Evolutionary conservation across 169 alveolate species (phyloP), one percentile per base, ranked within the genome.

Genomic region (Plasmodium reichenowi): DNA sequence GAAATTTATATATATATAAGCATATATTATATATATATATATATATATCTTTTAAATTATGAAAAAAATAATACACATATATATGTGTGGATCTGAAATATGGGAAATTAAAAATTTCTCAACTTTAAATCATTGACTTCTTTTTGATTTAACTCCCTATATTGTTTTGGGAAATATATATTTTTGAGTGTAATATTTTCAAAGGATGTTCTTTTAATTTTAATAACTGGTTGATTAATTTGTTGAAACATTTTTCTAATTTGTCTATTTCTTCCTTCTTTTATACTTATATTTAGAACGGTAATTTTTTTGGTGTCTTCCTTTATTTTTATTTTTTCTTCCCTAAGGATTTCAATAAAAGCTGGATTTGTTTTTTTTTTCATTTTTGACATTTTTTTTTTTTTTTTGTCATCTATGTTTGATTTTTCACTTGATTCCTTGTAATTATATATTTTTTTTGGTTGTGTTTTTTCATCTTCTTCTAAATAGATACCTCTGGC

Each of bases 231-330:
- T 52, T 85, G 91, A 72, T 85, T 68, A 58, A 85, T 85, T 66
- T 85, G 91, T 20, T 85, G 75, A 85, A 85, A 85, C 91, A 85
- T 85, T 85, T 59, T 85, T 85, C 86, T 68, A 7, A 85, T 45
- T 85, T 85, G 91, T 43, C 91, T 68, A 29, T 85, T 85, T 45
- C 91, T 60, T 85, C 91, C 91, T 64, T 85, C 91, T n/a, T 66
- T 72, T 70, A 85, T 62, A 62, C 87, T 85, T n/a, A 85, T 85
- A 59, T 71, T 85, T 71, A 85, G 38, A 26, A 85, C 74, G 50
- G 38, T 71, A 70, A 71, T 52, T 64, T 56, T 70, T 85, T 85
- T 85, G n/a, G 24, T 72, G 58, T 85, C 74, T 24, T 71, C 86
- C 60, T 85, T 54, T 45, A 85, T 43, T 58, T 71, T 85, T 22